phyloP scores from a whole-genome alignment of 352 stramenopile genomes.

The Pythium pyrilobum region DNA sequence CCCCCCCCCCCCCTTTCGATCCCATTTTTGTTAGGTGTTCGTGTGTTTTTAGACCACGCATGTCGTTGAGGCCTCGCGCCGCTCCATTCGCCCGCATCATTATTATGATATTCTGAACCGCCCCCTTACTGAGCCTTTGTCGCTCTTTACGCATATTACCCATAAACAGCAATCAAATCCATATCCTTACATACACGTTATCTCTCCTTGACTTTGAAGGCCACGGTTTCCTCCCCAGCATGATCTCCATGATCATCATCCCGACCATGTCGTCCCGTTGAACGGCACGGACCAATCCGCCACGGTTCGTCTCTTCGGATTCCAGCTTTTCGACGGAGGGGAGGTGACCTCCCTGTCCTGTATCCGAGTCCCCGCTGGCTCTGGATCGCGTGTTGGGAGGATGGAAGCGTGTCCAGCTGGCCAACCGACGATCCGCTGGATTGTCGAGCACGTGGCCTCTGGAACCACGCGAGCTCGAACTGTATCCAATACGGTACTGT shows the following conservation, averaged over 20 bases:
- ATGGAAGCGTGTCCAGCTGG: not conserved
- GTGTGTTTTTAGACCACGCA: not conserved
- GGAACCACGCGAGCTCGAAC: not conserved
- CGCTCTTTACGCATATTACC: not conserved
- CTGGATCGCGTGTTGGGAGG: not conserved
- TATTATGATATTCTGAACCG: slow-evolving; percentile 2
- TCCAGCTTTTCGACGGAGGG: no score
- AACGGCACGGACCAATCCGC: not conserved
- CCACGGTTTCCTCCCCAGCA: not conserved
- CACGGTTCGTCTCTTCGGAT: no score
- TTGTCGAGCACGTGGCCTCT: not conserved
- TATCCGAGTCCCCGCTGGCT: not conserved
- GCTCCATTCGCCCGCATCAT: not conserved
- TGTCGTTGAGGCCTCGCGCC: not conserved
- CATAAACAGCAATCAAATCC: not conserved
- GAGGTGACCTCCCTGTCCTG: not conserved
- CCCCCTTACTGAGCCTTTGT: not conserved
- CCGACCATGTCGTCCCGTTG: not conserved
- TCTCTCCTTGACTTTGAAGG: not conserved
- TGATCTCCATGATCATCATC: not conserved
- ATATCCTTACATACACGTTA: no score
- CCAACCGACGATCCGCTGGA: not conserved
- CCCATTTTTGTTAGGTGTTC: no score
- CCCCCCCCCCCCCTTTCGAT: no score
- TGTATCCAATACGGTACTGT: no score